Evolutionary conservation across 768 basidiomycete genomes (phyloP).

Genomic region (Exidia glandulosa): DNA sequence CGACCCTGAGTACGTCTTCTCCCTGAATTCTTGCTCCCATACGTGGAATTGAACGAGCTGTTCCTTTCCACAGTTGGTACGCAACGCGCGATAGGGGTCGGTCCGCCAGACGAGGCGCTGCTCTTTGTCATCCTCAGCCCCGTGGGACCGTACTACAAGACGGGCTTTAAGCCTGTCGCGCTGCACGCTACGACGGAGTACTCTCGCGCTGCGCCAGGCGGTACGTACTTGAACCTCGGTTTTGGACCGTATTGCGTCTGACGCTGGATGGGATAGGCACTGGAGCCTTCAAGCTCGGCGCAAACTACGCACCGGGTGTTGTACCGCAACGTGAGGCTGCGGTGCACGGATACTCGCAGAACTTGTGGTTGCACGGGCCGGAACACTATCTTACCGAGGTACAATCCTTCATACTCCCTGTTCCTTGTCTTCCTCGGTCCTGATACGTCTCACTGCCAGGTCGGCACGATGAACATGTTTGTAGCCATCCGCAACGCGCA

Average conservation of each 20-base stretch:
- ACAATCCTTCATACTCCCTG: slow-evolving; percentile 15
- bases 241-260: background rate
- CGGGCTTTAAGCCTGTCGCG: slow-evolving; percentile 87
- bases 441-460: slow-evolving; percentile 22
- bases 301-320: slow-evolving; percentile 83
- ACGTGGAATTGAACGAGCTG: background rate
- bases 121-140: slow-evolving; percentile 54
- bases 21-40: background rate
- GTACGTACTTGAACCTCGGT: slow-evolving; percentile 8
- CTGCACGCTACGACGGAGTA: slow-evolving; percentile 53
- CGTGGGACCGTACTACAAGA: slow-evolving; percentile 70
- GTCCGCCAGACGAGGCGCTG: slow-evolving; percentile 45
- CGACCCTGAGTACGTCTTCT: slow-evolving; percentile 45
- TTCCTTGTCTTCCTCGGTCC: background rate
- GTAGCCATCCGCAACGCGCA: slow-evolving; percentile 62
- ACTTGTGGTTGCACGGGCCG: slow-evolving; percentile 77
- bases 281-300: slow-evolving; percentile 78
- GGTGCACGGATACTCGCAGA: slow-evolving; percentile 70
- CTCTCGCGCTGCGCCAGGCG: slow-evolving; percentile 37
- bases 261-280: slow-evolving; percentile 39
- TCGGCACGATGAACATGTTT: slow-evolving; percentile 91
- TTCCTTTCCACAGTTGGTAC: slow-evolving; percentile 53
- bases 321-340: slow-evolving; percentile 75
- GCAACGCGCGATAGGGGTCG: slow-evolving; percentile 39
- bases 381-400: slow-evolving; percentile 41